These are phyloP conservation scores for Phytophthora rubi DNA, from an alignment of 352 stramenopile species.

Conservation along the genomic window DNA sequence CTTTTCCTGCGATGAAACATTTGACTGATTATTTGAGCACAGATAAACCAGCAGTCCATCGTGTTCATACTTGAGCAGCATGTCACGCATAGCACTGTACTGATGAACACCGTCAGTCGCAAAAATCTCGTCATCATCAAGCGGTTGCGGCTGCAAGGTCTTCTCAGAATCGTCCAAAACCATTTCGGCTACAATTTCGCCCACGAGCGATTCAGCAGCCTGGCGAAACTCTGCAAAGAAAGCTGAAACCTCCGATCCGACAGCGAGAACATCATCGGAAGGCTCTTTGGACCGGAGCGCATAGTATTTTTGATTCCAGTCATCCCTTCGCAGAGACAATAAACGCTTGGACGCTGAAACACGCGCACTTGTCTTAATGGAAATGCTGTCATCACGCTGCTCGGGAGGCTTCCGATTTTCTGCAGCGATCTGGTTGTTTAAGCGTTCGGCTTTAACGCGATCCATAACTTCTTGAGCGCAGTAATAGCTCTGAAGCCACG, in stretches of 20 bases:
- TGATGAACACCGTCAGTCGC: conserved; percentile 38
- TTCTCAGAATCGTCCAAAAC: conserved; percentile 31
- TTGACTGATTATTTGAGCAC: conserved; percentile 16
- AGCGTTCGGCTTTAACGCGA: conserved; percentile 22
- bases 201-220: conserved; percentile 37
- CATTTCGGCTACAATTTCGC: conserved; percentile 49
- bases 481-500: conserved; percentile 52
- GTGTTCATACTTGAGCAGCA: conserved; percentile 38
- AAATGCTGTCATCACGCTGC: conserved; percentile 7
- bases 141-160: conserved; percentile 17
- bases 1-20: conserved; percentile 15
- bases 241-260: conserved; percentile 32
- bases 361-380: conserved; percentile 3
- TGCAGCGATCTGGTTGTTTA: conserved; percentile 26
- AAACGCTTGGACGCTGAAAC: conserved; percentile 25
- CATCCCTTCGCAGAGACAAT: conserved; percentile 6
- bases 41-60: conserved; percentile 48
- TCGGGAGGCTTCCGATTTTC: conserved; percentile 15
- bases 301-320: conserved; percentile 40
- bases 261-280: conserved; percentile 17
- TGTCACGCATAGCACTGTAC: neutral
- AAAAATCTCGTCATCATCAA: conserved; percentile 46
- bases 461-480: conserved; percentile 36
- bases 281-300: conserved; percentile 4
- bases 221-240: conserved; percentile 50